Percentiles rank a stretch among this genome's conserved stretches.
Evolutionary conservation across 371 early-diverging fungal genomes (phyloP).

Genomic region (Coemansia sp.): DNA sequence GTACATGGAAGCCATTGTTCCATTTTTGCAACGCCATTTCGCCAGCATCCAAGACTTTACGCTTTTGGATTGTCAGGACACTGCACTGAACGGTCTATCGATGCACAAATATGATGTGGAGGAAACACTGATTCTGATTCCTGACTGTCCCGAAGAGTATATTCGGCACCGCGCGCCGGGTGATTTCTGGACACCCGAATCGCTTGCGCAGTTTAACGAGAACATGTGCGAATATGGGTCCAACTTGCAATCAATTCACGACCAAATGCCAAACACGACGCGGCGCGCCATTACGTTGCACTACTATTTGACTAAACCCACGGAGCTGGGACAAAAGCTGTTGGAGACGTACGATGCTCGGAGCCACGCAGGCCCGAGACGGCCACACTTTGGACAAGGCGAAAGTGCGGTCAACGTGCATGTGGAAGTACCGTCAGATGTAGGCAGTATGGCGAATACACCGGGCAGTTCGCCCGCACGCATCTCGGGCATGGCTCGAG

Average conservation of each 20-base stretch:
- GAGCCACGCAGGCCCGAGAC: conserved; percentile 32
- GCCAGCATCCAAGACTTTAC: conserved; percentile 39
- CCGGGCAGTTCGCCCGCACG: conserved; percentile 33
- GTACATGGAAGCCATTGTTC: conserved; percentile 44
- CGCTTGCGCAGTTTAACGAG: conserved; percentile 65
- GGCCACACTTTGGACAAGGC: conserved; percentile 40
- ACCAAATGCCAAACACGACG: conserved; percentile 26
- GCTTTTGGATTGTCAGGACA: conserved; percentile 59
- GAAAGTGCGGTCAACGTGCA: conserved; percentile 37
- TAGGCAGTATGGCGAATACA: conserved; percentile 24
- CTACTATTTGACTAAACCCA: conserved; percentile 54
- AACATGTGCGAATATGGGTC: conserved; percentile 68
- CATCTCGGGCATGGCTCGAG: conserved; percentile 13
- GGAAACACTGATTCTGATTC: conserved; percentile 58
- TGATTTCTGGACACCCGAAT: conserved; percentile 62
- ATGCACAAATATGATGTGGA: conserved; percentile 58
- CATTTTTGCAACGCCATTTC: conserved; percentile 37
- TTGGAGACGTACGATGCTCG: conserved; percentile 36
- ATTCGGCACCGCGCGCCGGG: conserved; percentile 55
- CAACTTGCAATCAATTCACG: conserved; percentile 65
- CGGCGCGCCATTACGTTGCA: conserved; percentile 42
- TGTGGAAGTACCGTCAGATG: conserved; percentile 30
- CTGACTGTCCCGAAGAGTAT: conserved; percentile 50
- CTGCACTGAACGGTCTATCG: conserved; percentile 62
- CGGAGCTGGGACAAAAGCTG: conserved; percentile 51